Conservation (phyloP, 2,329 filamentous ascomycete species). For the Fusarium incarnatum region DNA sequence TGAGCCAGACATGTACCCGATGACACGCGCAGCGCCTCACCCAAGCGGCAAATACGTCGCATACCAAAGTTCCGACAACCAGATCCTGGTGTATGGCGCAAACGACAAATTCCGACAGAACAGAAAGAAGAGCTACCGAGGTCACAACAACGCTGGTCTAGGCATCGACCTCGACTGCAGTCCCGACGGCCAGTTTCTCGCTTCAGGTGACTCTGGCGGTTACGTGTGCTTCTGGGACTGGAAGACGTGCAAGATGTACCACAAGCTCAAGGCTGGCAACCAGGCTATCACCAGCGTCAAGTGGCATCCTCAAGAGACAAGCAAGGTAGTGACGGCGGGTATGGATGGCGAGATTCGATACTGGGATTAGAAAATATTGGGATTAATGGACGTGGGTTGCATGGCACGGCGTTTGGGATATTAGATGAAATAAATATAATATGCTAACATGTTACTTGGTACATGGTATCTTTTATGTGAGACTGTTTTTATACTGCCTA, state of each 20-base stretch:
- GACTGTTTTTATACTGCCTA: not conserved
- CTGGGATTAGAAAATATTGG: slow-evolving; percentile 76
- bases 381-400: slow-evolving; percentile 21
- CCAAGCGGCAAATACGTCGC: slow-evolving; percentile 94
- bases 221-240: slow-evolving; percentile 98
- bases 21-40: slow-evolving; percentile 86
- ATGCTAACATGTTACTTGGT: slow-evolving; percentile 4
- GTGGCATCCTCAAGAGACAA: slow-evolving; percentile 98
- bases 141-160: slow-evolving; percentile 95
- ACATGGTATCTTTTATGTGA: not conserved
- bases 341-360: slow-evolving; percentile 89
- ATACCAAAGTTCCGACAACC: slow-evolving; percentile 94
- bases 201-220: slow-evolving; percentile 86
- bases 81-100: slow-evolving; percentile 94
- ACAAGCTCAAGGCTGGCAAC: slow-evolving; percentile 90
- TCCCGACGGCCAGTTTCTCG: slow-evolving; percentile 92
- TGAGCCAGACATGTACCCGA: slow-evolving; percentile 97
- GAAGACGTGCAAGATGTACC: slow-evolving; percentile 99
- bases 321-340: slow-evolving; percentile 91
- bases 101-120: slow-evolving; percentile 98
- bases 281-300: slow-evolving; percentile 85
- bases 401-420: slow-evolving; percentile 45
- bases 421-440: slow-evolving; percentile 25
- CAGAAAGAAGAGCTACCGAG: slow-evolving; percentile 94
- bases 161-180: slow-evolving; percentile 90